These are phyloP conservation scores for Marsdenia floribunda DNA, from an alignment of 257 asterid genomes.

Conservation along the genomic window DNA sequence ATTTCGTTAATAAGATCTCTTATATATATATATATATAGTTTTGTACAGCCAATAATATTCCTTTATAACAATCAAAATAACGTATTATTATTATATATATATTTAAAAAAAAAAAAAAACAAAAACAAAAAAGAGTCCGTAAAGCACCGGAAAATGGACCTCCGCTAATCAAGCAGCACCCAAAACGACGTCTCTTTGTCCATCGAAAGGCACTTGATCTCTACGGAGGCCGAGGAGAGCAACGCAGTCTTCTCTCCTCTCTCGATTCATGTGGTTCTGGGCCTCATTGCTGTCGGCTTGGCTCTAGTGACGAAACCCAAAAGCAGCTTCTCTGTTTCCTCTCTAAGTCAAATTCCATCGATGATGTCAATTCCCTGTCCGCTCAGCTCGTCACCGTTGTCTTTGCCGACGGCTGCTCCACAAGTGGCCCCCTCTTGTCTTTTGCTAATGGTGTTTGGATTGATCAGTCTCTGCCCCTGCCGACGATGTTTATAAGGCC, in stretches of 20 bases:
- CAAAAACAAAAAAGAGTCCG: too few relatives aligned
- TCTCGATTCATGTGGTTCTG: constrained; percentile 32
- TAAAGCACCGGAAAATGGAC: too few relatives aligned
- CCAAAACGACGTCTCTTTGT: constrained; percentile 25
- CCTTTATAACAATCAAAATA: too few relatives aligned
- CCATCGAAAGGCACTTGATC: constrained; percentile 21
- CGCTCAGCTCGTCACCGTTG: constrained; percentile 27
- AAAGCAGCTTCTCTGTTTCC: constrained; percentile 33
- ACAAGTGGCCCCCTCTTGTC: constrained; percentile 37
- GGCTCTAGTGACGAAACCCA: constrained; percentile 31
- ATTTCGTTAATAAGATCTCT: too few relatives aligned
- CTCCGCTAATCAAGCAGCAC: too few relatives aligned
- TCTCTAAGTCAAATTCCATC: constrained; percentile 25
- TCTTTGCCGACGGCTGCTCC: constrained; percentile 31
- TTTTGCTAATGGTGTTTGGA: constrained; percentile 36
- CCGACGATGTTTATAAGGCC: constrained; percentile 26
- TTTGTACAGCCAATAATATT: too few relatives aligned
- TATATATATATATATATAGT: too few relatives aligned
- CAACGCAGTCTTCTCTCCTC: constrained; percentile 38
- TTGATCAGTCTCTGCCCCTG: constrained; percentile 37
- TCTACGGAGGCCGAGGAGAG: constrained; percentile 17
- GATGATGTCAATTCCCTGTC: constrained; percentile 26
- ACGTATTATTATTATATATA: too few relatives aligned
- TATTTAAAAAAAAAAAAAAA: too few relatives aligned
- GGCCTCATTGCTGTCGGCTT: constrained; percentile 32